Evolutionary conservation across 225 moss, liverwort and hornwort genomes (phyloP).

Genomic region (Lunularia cruciata): DNA sequence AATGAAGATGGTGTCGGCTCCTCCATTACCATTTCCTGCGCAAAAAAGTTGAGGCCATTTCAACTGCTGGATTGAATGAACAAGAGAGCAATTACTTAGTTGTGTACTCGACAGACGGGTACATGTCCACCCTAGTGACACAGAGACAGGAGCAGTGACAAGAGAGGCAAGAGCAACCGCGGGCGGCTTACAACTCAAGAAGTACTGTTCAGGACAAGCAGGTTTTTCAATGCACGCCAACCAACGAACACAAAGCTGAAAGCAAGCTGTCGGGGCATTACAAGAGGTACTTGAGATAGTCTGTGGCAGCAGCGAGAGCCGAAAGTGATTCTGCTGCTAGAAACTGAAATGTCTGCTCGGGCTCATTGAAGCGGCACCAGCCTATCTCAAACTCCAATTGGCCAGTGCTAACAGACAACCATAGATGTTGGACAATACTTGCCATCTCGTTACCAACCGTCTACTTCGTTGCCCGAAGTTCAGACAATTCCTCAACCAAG

Average conservation of each 20-base stretch:
- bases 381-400: conserved; percentile 32
- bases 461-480: conserved; percentile 37
- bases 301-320: conserved; percentile 40
- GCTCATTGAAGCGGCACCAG: conserved; percentile 36
- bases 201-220: conserved; percentile 15
- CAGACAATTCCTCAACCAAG: conserved; percentile 28
- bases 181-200: not conserved
- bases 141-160: not conserved
- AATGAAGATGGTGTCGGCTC: conserved; percentile 87
- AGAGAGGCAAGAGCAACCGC: conserved; percentile 3
- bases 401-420: conserved; percentile 37
- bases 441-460: conserved; percentile 35
- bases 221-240: conserved; percentile 32
- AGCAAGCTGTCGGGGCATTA: conserved; percentile 44
- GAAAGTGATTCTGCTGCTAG: conserved; percentile 33
- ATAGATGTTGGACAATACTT: conserved; percentile 25
- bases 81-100: too few species aligned
- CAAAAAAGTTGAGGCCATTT: conserved; percentile 13
- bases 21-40: conserved; percentile 69
- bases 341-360: conserved; percentile 31
- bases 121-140: not conserved
- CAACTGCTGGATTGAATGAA: too few species aligned
- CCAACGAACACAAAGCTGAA: conserved; percentile 38
- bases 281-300: conserved; percentile 45
- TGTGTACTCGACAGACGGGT: too few species aligned